Conservation (phyloP, 768 basidiomycete species). For the Tylopilus plumbeoviolaceoides region DNA sequence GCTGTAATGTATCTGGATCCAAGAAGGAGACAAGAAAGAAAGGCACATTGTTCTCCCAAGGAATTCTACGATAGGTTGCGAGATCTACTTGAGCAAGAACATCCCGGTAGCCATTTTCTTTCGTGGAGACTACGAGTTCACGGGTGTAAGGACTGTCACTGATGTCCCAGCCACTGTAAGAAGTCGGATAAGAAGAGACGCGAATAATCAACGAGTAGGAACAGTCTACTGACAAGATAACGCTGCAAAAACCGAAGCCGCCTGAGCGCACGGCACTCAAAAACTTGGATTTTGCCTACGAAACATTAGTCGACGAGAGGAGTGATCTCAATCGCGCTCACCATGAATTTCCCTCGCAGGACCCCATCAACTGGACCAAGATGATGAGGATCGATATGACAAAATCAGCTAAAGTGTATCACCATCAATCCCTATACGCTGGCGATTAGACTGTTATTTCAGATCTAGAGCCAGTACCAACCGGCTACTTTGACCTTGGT, state of each 20-base stretch:
- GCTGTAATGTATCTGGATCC: slow-evolving; percentile 79
- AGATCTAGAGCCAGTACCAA: slow-evolving; percentile 32
- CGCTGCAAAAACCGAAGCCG: slow-evolving; percentile 92
- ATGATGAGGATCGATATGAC: slow-evolving; percentile 6
- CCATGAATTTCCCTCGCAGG: slow-evolving; percentile 93
- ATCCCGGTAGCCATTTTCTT: slow-evolving; percentile 89
- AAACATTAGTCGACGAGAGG: slow-evolving; percentile 6
- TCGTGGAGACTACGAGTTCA: slow-evolving; percentile 89
- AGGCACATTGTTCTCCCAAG: slow-evolving; percentile 88
- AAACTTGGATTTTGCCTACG: slow-evolving; percentile 88
- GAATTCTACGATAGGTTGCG: slow-evolving; percentile 80
- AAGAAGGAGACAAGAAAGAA: slow-evolving; percentile 92
- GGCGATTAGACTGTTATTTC: slow-evolving; percentile 1
- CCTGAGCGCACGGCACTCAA: slow-evolving; percentile 70
- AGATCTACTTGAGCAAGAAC: slow-evolving; percentile 84
- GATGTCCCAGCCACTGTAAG: slow-evolving; percentile 80
- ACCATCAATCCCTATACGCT: slow-evolving; percentile 63
- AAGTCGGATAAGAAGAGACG: slow-evolving; percentile 1
- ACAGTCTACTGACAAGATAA: slow-evolving; percentile 69
- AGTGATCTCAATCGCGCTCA: slow-evolving; percentile 25
- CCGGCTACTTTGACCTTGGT: slow-evolving; percentile 93
- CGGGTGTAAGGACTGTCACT: slow-evolving; percentile 81
- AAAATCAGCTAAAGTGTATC: slow-evolving; percentile 15
- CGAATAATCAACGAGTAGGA: background rate
- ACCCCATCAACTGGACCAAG: slow-evolving; percentile 77